Percentiles rank a stretch among this genome's conserved stretches.
phyloP scores from a whole-genome alignment of 192 early-diverging fungal species.

The Thoreauomyces humboldtii region DNA sequence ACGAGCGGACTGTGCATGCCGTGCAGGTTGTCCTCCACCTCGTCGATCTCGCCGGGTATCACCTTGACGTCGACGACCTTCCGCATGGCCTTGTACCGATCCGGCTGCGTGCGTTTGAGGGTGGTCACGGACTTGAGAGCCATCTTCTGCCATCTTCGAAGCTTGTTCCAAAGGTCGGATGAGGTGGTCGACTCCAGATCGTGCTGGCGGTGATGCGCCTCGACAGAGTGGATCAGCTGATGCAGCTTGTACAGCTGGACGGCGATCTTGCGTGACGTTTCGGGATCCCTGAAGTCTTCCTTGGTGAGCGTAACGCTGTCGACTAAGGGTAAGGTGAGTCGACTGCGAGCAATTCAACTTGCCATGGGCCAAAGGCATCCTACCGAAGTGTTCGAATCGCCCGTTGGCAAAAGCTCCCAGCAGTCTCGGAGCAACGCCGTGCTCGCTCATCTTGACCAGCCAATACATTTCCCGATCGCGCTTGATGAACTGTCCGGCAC shows the following conservation, averaged over 20 bases:
- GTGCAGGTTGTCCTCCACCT: conserved; percentile 37
- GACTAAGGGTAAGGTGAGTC: no score
- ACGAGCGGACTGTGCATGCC: conserved; percentile 63
- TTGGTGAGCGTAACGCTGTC: conserved; percentile 69
- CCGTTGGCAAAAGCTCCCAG: conserved; percentile 81
- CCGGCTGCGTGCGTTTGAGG: conserved; percentile 31
- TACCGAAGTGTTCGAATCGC: conserved; percentile 78
- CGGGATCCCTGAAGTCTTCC: conserved; percentile 63
- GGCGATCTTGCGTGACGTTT: conserved; percentile 70
- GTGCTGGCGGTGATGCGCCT: not conserved
- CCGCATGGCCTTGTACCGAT: conserved; percentile 4
- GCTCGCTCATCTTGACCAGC: conserved; percentile 63
- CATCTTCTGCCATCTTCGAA: conserved; percentile 33
- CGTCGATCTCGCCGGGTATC: conserved; percentile 52
- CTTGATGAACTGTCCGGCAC: conserved; percentile 73
- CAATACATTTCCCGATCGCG: conserved; percentile 79
- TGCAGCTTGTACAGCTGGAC: conserved; percentile 70
- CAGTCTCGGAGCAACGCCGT: conserved; percentile 71
- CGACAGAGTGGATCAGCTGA: conserved; percentile 26
- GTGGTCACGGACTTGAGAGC: conserved; percentile 27
- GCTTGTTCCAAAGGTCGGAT: conserved; percentile 67
- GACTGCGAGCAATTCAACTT: no score
- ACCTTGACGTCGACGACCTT: conserved; percentile 43
- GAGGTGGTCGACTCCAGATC: not conserved
- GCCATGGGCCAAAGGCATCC: no score